Evolutionary conservation across 2,329 filamentous ascomycete species (phyloP).

Genomic region (Fusarium irregulare): DNA sequence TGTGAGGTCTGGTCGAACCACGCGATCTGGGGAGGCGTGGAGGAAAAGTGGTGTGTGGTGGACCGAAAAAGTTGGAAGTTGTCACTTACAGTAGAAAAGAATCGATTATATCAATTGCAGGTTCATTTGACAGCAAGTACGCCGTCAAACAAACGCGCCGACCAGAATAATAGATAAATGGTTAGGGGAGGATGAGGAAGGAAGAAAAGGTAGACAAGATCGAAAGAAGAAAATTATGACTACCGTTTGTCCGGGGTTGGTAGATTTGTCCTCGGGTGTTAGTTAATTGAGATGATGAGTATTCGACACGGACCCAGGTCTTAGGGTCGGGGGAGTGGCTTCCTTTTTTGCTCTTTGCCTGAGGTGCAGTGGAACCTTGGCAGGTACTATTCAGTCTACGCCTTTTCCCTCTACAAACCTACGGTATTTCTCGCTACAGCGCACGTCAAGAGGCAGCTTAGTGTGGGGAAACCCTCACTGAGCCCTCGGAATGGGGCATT

Average conservation of each 20-base stretch:
- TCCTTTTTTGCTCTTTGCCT: constrained; percentile 49
- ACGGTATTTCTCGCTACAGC: constrained; percentile 1
- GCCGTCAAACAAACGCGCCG: constrained; percentile 95
- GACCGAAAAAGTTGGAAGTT: constrained; percentile 27
- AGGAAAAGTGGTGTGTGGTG: constrained; percentile 38
- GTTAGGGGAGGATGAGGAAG: constrained; percentile 34
- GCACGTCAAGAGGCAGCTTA: constrained; percentile 40
- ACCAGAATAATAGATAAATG: constrained; percentile 45
- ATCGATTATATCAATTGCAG: constrained; percentile 77
- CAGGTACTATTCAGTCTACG: background rate
- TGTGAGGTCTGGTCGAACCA: constrained; percentile 46
- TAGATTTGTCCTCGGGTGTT: constrained; percentile 33
- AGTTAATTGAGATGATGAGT: constrained; percentile 36
- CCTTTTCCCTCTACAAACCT: background rate
- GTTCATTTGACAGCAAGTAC: constrained; percentile 94
- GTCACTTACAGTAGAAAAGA: constrained; percentile 71
- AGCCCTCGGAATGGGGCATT: constrained; percentile 20
- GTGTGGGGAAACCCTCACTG: constrained; percentile 35
- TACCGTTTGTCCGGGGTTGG: constrained; percentile 43
- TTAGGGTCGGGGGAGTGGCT: constrained; percentile 44
- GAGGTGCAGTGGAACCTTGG: constrained; percentile 35
- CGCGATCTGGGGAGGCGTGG: constrained; percentile 40
- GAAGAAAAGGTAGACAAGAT: constrained; percentile 40
- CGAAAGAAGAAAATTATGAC: constrained; percentile 40
- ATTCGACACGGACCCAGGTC: constrained; percentile 38